These are phyloP conservation scores for Pueraria montana DNA, from an alignment of 306 rosid genomes.

Conservation along the genomic window DNA sequence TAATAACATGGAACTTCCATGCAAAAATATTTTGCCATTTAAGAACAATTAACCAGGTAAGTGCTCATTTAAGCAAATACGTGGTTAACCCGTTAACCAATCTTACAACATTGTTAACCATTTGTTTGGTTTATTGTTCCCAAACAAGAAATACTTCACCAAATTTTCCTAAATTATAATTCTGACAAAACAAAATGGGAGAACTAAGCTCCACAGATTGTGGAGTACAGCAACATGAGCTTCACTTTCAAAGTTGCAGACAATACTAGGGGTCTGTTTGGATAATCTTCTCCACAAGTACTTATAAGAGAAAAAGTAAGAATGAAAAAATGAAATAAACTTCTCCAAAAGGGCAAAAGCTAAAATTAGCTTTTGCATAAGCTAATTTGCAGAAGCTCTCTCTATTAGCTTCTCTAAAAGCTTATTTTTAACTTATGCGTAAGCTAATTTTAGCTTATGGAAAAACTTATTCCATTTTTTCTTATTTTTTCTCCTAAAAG, in stretches of 20 bases:
- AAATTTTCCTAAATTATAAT: conserved; percentile 3
- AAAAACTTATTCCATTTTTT: too few relatives aligned
- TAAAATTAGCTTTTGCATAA: too few relatives aligned
- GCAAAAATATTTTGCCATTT: neutral
- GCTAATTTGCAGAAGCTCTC: too few relatives aligned
- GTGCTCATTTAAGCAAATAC: neutral
- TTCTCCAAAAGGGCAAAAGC: too few relatives aligned
- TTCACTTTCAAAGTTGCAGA: neutral
- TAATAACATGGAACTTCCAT: neutral
- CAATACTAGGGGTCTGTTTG: neutral
- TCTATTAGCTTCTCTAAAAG: too few relatives aligned
- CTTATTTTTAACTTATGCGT: too few relatives aligned
- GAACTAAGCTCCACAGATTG: conserved; percentile 13
- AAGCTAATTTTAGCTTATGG: too few relatives aligned
- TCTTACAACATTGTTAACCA: neutral
- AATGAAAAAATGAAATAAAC: too few relatives aligned
- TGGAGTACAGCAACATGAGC: neutral
- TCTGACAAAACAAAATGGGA: neutral
- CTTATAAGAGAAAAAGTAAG: too few relatives aligned
- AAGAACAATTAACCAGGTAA: neutral
- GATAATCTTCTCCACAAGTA: too few relatives aligned
- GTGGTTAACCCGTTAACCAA: neutral
- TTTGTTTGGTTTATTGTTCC: conserved; percentile 8
- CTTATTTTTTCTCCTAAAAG: too few relatives aligned
- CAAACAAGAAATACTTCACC: neutral